These are phyloP conservation scores for Blastomyces gilchristii DNA, from an alignment of 2,329 filamentous ascomycete genomes.

Conservation along the genomic window DNA sequence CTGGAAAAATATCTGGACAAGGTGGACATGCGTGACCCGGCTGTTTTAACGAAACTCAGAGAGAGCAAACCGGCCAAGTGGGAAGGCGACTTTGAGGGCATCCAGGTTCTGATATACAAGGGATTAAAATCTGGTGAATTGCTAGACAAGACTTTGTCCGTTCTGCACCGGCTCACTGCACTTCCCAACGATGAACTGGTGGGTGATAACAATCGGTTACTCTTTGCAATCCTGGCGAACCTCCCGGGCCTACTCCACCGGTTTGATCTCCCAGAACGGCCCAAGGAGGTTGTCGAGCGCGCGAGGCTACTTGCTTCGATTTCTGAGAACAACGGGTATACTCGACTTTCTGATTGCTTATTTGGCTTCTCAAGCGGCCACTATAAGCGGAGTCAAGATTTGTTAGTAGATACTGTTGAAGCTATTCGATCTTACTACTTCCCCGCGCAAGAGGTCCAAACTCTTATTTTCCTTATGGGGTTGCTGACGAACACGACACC, in stretches of 20 bases:
- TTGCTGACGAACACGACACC: slow-evolving; percentile 77
- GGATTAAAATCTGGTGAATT: slow-evolving; percentile 79
- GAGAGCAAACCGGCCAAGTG: slow-evolving; percentile 75
- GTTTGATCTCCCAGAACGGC: slow-evolving; percentile 52
- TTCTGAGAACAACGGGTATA: slow-evolving; percentile 61
- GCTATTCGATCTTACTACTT: slow-evolving; percentile 71
- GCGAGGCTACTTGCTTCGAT: slow-evolving; percentile 62
- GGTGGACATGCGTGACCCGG: slow-evolving; percentile 63
- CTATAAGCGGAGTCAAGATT: slow-evolving; percentile 61
- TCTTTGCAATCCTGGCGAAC: slow-evolving; percentile 86
- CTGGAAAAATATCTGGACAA: slow-evolving; percentile 76
- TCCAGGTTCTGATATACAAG: slow-evolving; percentile 81
- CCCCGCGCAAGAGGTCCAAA: slow-evolving; percentile 69
- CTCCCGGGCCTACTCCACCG: slow-evolving; percentile 73
- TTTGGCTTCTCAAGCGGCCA: slow-evolving; percentile 58
- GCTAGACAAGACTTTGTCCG: slow-evolving; percentile 63
- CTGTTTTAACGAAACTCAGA: slow-evolving; percentile 58
- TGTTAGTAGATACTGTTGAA: slow-evolving; percentile 61
- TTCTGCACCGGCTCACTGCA: slow-evolving; percentile 66
- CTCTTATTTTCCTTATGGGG: slow-evolving; percentile 82
- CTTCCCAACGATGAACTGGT: slow-evolving; percentile 71
- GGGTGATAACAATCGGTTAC: slow-evolving; percentile 68
- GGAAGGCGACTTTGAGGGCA: slow-evolving; percentile 79
- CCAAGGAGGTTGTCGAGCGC: slow-evolving; percentile 46
- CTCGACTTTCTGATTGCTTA: slow-evolving; percentile 57